A percentile compares a stretch with the other conserved stretches of the same genome.
phyloP scores from a whole-genome alignment of 805 yeast species.

The Pichia membranifaciens region DNA sequence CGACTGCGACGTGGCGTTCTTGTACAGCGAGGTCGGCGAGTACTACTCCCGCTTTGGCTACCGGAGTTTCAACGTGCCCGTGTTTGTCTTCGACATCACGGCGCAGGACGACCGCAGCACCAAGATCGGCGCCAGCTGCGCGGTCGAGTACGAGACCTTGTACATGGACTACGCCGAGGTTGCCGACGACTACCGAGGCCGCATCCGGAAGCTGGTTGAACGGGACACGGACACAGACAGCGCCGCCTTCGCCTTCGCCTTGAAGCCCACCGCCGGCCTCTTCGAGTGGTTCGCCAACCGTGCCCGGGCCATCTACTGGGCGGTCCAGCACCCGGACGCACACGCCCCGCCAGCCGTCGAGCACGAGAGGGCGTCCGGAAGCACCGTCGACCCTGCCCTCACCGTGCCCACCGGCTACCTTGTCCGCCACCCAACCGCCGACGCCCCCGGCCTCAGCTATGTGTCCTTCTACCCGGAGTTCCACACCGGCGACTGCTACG shows the following conservation, averaged over 20 bases:
- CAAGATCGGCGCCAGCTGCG: no score
- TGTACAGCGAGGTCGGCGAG: slow-evolving; percentile 71
- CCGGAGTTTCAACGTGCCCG: slow-evolving; percentile 22
- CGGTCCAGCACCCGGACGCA: not conserved
- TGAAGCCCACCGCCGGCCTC: slow-evolving; percentile 32
- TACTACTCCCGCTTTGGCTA: slow-evolving; percentile 64
- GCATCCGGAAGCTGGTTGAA: not conserved
- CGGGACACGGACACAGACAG: not conserved
- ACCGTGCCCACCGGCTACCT: not conserved
- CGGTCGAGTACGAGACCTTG: no score
- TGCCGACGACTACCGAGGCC: not conserved
- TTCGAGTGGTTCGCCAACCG: slow-evolving; percentile 40
- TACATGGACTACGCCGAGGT: slow-evolving; percentile 1
- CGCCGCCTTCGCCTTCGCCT: slow-evolving; percentile 20
- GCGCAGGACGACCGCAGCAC: no score
- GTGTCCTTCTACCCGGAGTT: not conserved
- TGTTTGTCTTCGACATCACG: slow-evolving; percentile 10
- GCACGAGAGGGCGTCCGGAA: not conserved
- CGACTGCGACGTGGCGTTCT: slow-evolving; percentile 31
- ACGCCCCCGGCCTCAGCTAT: slow-evolving; percentile 1
- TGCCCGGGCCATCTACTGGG: slow-evolving; percentile 17
- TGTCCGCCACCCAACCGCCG: no score
- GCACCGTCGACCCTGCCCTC: not conserved
- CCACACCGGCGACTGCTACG: slow-evolving; percentile 1
- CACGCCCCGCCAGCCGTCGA: slow-evolving; percentile 1